Evolutionary conservation across 2,329 filamentous ascomycete species (phyloP).

Genomic region (Claviceps paspali): DNA sequence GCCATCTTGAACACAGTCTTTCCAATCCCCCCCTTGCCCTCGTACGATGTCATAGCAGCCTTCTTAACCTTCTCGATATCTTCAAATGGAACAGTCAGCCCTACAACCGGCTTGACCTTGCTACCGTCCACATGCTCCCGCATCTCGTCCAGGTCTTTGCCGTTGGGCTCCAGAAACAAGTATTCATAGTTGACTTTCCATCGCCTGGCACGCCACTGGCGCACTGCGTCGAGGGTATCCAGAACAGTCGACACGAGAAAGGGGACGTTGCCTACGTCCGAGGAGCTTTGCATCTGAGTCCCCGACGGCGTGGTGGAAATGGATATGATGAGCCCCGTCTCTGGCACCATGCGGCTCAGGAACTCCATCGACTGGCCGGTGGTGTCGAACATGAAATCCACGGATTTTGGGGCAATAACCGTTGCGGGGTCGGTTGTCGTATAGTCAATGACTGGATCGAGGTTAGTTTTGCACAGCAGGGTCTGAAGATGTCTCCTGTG

Average conservation of each 20-base stretch:
- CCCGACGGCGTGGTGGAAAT: conserved; percentile 22
- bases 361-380: conserved; percentile 19
- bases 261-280: conserved; percentile 13
- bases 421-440: conserved; percentile 8
- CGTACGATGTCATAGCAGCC: conserved; percentile 18
- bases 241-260: conserved; percentile 11
- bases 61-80: conserved; percentile 21
- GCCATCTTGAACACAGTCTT: background rate
- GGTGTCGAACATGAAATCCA: conserved; percentile 30
- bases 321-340: conserved; percentile 19
- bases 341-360: conserved; percentile 20
- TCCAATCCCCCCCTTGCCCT: conserved; percentile 12
- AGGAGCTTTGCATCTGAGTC: conserved; percentile 17
- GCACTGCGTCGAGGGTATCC: conserved; percentile 17
- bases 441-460: conserved; percentile 11
- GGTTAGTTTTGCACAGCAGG: background rate
- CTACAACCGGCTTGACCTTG: conserved; percentile 10
- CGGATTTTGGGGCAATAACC: conserved; percentile 17
- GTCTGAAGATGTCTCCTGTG: too few relatives aligned
- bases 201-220: conserved; percentile 16
- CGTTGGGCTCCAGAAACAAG: conserved; percentile 18
- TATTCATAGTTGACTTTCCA: conserved; percentile 23
- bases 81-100: conserved; percentile 12
- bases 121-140: conserved; percentile 7
- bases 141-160: conserved; percentile 12